Evolutionary conservation across 176 grass and related monocot genomes (phyloP).

Genomic region (Carex scoparia): DNA sequence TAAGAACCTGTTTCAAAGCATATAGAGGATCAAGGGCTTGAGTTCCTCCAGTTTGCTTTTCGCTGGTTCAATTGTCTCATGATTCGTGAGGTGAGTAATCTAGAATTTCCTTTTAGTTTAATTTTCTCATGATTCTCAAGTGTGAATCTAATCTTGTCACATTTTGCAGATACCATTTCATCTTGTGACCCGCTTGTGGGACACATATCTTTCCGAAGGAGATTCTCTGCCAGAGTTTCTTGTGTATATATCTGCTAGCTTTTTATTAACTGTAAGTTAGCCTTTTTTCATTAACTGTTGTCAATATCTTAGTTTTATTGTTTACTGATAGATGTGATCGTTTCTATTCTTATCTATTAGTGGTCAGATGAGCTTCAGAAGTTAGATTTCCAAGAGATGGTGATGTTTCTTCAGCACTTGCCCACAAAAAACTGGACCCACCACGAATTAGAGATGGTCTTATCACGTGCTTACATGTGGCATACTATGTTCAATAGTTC

Average conservation of each 20-base stretch:
- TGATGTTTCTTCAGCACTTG: constrained; percentile 95
- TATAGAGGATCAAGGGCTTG: constrained; percentile 94
- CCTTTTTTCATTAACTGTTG: background rate
- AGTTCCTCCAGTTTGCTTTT: constrained; percentile 98
- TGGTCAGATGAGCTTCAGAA: constrained; percentile 94
- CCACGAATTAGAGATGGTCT: constrained; percentile 84
- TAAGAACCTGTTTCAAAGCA: constrained; percentile 87
- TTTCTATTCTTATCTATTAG: constrained; percentile 31
- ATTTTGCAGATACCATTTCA: constrained; percentile 84
- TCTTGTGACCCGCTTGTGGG: constrained; percentile 82
- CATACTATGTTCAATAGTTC: constrained; percentile 88
- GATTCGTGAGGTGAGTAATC: constrained; percentile 75
- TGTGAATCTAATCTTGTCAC: constrained; percentile 63
- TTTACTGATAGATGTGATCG: constrained; percentile 8
- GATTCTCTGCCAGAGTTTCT: constrained; percentile 94
- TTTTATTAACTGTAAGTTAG: constrained; percentile 87
- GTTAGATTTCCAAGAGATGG: constrained; percentile 96
- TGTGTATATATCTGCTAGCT: constrained; percentile 95
- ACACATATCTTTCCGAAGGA: constrained; percentile 96
- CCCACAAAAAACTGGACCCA: constrained; percentile 88
- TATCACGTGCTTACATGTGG: constrained; percentile 96
- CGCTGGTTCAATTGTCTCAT: constrained; percentile 98
- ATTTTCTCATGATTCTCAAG: constrained; percentile 20
- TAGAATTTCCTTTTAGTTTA: background rate
- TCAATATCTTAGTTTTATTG: background rate